A percentile compares a stretch with the other conserved stretches of the same genome.
Conservation (phyloP, 2,329 filamentous ascomycete genomes). For the Dendryphion nanum region DNA sequence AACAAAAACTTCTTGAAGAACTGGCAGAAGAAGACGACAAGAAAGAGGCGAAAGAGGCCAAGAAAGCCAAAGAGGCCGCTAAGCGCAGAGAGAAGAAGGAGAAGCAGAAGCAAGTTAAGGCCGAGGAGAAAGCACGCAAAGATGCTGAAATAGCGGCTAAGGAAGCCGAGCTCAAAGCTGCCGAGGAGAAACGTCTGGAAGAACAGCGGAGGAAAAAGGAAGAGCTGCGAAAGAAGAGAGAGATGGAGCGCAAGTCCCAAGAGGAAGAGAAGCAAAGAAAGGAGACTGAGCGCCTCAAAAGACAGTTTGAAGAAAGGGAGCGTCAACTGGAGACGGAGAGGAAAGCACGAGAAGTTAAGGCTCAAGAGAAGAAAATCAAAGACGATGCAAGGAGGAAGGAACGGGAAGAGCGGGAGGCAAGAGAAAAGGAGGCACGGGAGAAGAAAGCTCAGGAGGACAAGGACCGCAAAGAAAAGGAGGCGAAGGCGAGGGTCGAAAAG, state of each 20-base stretch:
- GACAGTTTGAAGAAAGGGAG: conserved; percentile 80
- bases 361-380: conserved; percentile 75
- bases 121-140: conserved; percentile 85
- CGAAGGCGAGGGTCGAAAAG: conserved; percentile 44
- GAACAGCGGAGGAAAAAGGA: conserved; percentile 81
- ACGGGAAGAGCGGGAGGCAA: conserved; percentile 59
- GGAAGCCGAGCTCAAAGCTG: conserved; percentile 71
- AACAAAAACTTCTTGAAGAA: conserved; percentile 86
- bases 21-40: conserved; percentile 79
- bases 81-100: conserved; percentile 94
- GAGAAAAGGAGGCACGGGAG: conserved; percentile 75
- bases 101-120: conserved; percentile 80
- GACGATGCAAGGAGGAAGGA: conserved; percentile 75
- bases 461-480: conserved; percentile 63
- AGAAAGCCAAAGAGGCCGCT: conserved; percentile 90
- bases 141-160: conserved; percentile 89
- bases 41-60: conserved; percentile 78
- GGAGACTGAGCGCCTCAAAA: conserved; percentile 78
- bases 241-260: conserved; percentile 83
- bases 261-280: conserved; percentile 85
- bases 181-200: conserved; percentile 75
- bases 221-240: conserved; percentile 87
- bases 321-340: conserved; percentile 82
- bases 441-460: conserved; percentile 58
- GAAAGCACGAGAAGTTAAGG: conserved; percentile 75